Evolutionary conservation across 768 basidiomycete species (phyloP).

Genomic region (Favolaschia claudopus): DNA sequence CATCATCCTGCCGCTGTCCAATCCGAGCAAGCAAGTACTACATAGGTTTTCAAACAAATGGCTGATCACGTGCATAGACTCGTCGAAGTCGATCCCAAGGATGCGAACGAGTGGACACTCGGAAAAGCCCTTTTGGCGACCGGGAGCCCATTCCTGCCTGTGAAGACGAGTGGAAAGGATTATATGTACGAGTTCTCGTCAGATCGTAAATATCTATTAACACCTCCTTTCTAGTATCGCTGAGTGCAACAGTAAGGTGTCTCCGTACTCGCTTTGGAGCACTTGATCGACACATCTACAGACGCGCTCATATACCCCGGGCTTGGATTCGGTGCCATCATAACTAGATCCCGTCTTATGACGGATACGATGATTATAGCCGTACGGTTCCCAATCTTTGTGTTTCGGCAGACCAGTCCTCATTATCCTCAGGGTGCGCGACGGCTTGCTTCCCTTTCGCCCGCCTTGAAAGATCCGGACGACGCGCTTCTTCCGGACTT

Average conservation of each 20-base stretch:
- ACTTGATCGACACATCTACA: conserved; percentile 24
- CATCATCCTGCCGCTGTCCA: conserved; percentile 85
- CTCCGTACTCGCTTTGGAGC: not conserved
- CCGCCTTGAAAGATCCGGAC: conserved; percentile 75
- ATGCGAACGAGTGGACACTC: conserved; percentile 79
- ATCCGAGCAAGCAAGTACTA: conserved; percentile 60
- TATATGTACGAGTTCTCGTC: conserved; percentile 58
- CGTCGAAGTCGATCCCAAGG: conserved; percentile 76
- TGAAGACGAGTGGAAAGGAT: conserved; percentile 70
- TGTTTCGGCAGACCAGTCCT: no score
- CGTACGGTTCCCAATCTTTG: no score
- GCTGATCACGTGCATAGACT: conserved; percentile 39
- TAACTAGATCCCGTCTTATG: conserved; percentile 67
- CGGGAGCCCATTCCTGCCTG: conserved; percentile 84
- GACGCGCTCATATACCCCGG: conserved; percentile 87
- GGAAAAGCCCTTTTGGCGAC: conserved; percentile 85
- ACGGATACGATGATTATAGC: conserved; percentile 91
- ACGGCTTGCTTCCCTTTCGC: conserved; percentile 78
- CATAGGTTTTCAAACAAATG: no score
- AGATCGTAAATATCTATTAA: not conserved
- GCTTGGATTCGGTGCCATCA: conserved; percentile 81
- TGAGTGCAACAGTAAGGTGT: conserved; percentile 69
- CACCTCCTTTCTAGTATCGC: conserved; percentile 56
- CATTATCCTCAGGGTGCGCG: no score
- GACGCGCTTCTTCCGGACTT: conserved; percentile 80